A percentile compares a stretch with the other conserved stretches of the same genome.
Evolutionary conservation across 1,139 yeast species (phyloP).

Genomic region (Suhomyces atakaporum): DNA sequence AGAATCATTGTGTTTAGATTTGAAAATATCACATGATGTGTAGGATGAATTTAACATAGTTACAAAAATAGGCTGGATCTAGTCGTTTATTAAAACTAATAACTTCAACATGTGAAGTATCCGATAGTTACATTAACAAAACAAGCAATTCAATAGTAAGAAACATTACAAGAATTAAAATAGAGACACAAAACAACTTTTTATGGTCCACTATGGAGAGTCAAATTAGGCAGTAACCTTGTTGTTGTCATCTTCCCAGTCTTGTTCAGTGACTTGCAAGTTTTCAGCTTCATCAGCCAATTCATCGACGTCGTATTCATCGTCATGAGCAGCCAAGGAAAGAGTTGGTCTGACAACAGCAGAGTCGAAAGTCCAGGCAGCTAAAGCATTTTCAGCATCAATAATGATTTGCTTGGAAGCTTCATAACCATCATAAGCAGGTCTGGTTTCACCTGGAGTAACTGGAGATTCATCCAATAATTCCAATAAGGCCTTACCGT

Average conservation of each 20-base stretch:
- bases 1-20: no score
- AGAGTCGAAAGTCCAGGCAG: slow-evolving; percentile 78
- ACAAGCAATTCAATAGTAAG: slow-evolving; percentile 17
- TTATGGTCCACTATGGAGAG: slow-evolving; percentile 9
- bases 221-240: slow-evolving; percentile 24
- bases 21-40: no score
- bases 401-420: slow-evolving; percentile 84
- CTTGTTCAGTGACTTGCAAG: slow-evolving; percentile 56
- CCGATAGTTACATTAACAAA: slow-evolving; percentile 4
- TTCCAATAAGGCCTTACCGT: slow-evolving; percentile 83
- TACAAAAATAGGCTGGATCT: no score
- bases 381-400: slow-evolving; percentile 82
- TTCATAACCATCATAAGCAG: slow-evolving; percentile 84
- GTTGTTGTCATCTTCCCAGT: slow-evolving; percentile 40
- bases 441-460: slow-evolving; percentile 90
- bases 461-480: slow-evolving; percentile 82
- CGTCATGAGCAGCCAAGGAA: slow-evolving; percentile 73
- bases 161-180: slow-evolving; percentile 21
- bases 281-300: slow-evolving; percentile 57
- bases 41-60: no score
- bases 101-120: neutral
- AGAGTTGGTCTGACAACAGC: slow-evolving; percentile 82
- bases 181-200: slow-evolving; percentile 12
- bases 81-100: neutral
- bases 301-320: slow-evolving; percentile 56